These are phyloP conservation scores for Jaapia argillacea DNA, from an alignment of 768 basidiomycete genomes.

Conservation along the genomic window DNA sequence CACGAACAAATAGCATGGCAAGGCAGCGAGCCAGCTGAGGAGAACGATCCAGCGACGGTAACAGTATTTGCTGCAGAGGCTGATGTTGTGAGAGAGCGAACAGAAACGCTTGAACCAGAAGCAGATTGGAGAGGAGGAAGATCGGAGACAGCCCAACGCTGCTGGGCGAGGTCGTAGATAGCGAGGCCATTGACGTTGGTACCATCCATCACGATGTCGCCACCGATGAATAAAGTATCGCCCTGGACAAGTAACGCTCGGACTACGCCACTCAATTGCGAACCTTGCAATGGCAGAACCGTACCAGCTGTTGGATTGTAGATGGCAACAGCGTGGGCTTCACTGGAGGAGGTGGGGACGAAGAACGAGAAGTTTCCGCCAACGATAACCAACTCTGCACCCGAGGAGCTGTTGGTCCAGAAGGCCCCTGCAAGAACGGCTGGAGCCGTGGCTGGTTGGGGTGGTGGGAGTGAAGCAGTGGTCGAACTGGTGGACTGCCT, in stretches of 20 bases:
- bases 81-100: conserved; percentile 63
- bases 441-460: conserved; percentile 54
- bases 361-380: conserved; percentile 89
- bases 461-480: conserved; percentile 42
- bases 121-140: conserved; percentile 51
- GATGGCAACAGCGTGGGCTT: conserved; percentile 51
- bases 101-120: conserved; percentile 45
- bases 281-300: conserved; percentile 46
- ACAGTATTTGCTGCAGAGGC: conserved; percentile 48
- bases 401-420: conserved; percentile 74
- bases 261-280: conserved; percentile 67
- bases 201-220: conserved; percentile 63
- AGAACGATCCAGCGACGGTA: conserved; percentile 84
- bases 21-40: conserved; percentile 59
- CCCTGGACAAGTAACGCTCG: conserved; percentile 63
- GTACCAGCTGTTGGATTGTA: conserved; percentile 49
- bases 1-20: conserved; percentile 78
- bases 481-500: conserved; percentile 40
- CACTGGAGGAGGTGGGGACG: conserved; percentile 20
- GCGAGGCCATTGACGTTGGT: conserved; percentile 59
- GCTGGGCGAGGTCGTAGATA: conserved; percentile 62
- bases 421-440: conserved; percentile 81
- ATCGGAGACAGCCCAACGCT: conserved; percentile 50
- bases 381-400: conserved; percentile 60
- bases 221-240: conserved; percentile 72